phyloP scores from a whole-genome alignment of 305 asterid genomes.

The Fraxinus greggii region DNA sequence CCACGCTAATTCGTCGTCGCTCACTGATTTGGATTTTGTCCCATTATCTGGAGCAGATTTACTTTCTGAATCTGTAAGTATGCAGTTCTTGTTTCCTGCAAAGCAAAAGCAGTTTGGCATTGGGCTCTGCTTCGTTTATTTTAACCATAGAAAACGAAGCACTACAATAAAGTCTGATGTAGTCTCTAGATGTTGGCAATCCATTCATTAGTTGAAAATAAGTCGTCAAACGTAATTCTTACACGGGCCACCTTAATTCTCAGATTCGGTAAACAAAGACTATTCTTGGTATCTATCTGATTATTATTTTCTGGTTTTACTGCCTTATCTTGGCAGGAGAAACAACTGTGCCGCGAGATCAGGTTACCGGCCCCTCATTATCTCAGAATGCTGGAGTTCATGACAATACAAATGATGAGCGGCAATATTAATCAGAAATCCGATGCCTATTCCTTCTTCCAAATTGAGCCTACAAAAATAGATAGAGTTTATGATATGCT shows the following conservation, averaged over 20 bases:
- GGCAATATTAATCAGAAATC: conserved; percentile 72
- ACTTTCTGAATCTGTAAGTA: conserved; percentile 67
- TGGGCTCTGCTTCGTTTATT: not conserved
- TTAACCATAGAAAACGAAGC: not conserved
- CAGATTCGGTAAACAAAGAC: not conserved
- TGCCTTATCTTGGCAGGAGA: conserved; percentile 53
- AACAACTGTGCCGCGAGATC: conserved; percentile 67
- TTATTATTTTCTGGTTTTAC: not conserved
- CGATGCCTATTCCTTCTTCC: conserved; percentile 66
- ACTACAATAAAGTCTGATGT: not conserved
- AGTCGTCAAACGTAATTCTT: not conserved
- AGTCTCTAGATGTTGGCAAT: not conserved
- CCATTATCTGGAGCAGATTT: conserved; percentile 44
- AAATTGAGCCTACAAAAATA: conserved; percentile 61
- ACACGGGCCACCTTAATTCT: not conserved
- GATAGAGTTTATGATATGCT: conserved; percentile 76
- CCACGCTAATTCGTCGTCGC: conserved; percentile 44
- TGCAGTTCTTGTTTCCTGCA: not conserved
- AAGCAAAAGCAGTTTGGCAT: not conserved
- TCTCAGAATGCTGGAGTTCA: conserved; percentile 63
- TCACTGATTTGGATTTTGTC: conserved; percentile 36
- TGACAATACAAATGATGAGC: conserved; percentile 49
- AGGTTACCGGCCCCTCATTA: conserved; percentile 57
- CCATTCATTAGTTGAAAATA: not conserved
- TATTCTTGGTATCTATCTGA: not conserved